Base-by-base conservation (phyloP, 306 rosid genomes). In the Bauhinia variegata region DNA sequence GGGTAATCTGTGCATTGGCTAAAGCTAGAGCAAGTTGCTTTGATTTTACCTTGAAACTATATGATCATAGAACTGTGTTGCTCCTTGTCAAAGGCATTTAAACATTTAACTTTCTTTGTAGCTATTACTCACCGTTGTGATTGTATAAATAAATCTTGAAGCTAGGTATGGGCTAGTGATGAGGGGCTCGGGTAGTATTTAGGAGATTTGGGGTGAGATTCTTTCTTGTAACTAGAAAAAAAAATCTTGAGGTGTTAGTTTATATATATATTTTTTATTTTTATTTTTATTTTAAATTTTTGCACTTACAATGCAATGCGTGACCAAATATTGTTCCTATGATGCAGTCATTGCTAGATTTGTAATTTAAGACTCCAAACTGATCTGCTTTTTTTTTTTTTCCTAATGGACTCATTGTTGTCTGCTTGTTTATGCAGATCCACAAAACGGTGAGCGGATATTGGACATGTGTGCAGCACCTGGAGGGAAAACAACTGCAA, bases 391-490 rank as follows among this genome's bases (percentile, higher is more conserved):
- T 5, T 28, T 60, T 16, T 42, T 57, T 18, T 75, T 51, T 31
- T 68, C 37, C n/a, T n/a, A n/a, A n/a, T 65, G 50, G 41, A 49
- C 34, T 50, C 8, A 54, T 46, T 76, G 4, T 60, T 42, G 13
- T 53, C 62, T 68, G 63, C 23, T 44, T 51, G 53, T 60, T 13
- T 67, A 23, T 23, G 28, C 78, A 88, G 98, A 93, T 89, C 98
- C 97, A 15, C 92, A 87, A 76, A 88, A 34, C 75, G 97, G 96
- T 49, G 98, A 89, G 53, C 80, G 88, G 19, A 78, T 93, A 83
- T 78, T 93, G 63, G 98, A 93, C 83, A 83, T 93, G 97, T 93
- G 98, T 85, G 98, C 98, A 60, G 98, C 98, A 39, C 98, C 97
- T 0, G 98, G 98, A 42, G 98, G 98, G 57, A 93, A 93, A 83